Percentiles rank a stretch among this genome's conserved stretches.
phyloP scores from a whole-genome alignment of 257 asterid species.

The Solanum chmielewskii region DNA sequence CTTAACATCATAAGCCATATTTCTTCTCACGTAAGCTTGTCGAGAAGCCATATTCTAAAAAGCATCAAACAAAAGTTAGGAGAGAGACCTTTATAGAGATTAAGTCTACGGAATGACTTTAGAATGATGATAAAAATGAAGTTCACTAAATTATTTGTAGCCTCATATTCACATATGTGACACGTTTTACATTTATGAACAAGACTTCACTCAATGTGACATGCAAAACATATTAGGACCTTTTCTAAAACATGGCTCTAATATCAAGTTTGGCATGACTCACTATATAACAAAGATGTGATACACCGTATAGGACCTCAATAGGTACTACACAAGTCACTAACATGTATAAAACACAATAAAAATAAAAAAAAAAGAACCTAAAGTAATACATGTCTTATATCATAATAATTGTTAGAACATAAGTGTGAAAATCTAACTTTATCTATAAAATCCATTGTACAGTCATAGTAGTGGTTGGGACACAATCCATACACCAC shows the following conservation, averaged over 20 bases:
- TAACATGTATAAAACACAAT: background rate
- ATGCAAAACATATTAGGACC: background rate
- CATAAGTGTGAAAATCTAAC: background rate
- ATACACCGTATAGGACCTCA: background rate
- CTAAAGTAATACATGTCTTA: background rate
- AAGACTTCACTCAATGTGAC: background rate
- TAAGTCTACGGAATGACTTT: background rate
- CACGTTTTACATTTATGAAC: background rate
- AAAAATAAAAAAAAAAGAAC: background rate
- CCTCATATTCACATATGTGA: background rate
- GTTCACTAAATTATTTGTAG: background rate
- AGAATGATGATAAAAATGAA: background rate
- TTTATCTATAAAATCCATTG: background rate
- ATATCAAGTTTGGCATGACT: background rate
- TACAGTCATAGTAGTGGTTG: background rate
- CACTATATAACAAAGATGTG: background rate
- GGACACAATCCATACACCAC: background rate
- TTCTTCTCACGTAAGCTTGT: background rate
- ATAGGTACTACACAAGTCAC: background rate
- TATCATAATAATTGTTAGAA: background rate
- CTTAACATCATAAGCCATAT: background rate
- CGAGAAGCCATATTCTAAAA: background rate
- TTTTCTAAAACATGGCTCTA: background rate
- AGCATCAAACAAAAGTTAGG: background rate
- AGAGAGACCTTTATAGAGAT: background rate